Evolutionary conservation across 768 basidiomycete genomes (phyloP), one percentile per base, ranked within the genome.

Genomic region (Hortiboletus campestris): DNA sequence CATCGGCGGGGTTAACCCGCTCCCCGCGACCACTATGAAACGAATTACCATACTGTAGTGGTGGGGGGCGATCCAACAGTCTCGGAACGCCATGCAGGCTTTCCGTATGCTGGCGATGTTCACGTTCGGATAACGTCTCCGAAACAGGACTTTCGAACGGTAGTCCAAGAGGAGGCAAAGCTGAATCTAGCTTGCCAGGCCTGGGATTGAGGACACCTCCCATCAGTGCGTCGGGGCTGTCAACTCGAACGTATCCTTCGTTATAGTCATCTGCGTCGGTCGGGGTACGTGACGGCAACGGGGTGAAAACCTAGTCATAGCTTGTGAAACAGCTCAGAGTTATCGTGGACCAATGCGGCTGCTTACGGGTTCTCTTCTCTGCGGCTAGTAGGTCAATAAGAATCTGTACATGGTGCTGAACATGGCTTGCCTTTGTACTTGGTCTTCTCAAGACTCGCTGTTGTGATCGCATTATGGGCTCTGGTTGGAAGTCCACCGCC

Each of bases 281-380:
- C 19, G 70, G 72, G 8, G 62, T 57, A 34, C 70, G 70, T 36
- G 70, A 71, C 22, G 72, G 70, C 22, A 71, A 46, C 22, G 70
- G 70, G 22, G 70, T 71, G 51, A 71, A 71, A 46, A 73, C 16
- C 70, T 71, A 35, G 45, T 42, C 31, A 55, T 28, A 20, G 20
- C 28, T 38, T 44, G 46, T 64, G 49, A 59, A 57, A 40, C 52
- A 58, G 32, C 22, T 50, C 44, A 44, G 13, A 41, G 42, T 38
- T 32, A 22, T 10, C 25, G n/a, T 45, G 42, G 45, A 41, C 36
- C 44, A 29, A 56, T 31, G 39, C 32, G 34, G 29, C 19, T 48
- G 38, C 70, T 68, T 49, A 71, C 70, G 25, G 72, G 70, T 32
- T 73, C 67, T 41, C 62, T 66, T 54, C 72, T 64, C 70, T 71